These are phyloP conservation scores for Stygiomarasmius scandens DNA, from an alignment of 1,284 basidiomycete species.

Conservation along the genomic window DNA sequence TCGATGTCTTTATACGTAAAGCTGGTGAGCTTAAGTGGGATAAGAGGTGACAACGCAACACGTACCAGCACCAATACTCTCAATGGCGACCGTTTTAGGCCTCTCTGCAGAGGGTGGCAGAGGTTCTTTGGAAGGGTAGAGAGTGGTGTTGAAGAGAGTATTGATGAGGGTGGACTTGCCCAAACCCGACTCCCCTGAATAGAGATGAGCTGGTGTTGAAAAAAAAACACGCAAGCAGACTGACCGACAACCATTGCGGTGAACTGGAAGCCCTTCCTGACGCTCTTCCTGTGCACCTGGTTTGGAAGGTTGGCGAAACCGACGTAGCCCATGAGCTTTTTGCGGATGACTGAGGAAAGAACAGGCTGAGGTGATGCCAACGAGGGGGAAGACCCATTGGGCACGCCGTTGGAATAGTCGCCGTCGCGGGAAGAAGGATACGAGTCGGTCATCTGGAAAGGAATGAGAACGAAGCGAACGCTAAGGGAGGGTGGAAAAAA, in stretches of 20 bases:
- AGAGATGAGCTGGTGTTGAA: slow-evolving; percentile 18
- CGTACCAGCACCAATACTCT: slow-evolving; percentile 94
- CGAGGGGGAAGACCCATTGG: slow-evolving; percentile 66
- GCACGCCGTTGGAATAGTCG: slow-evolving; percentile 60
- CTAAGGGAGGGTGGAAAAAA: slow-evolving; percentile 31
- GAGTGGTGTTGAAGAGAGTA: slow-evolving; percentile 93
- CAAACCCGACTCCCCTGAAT: slow-evolving; percentile 90
- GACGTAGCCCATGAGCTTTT: slow-evolving; percentile 92
- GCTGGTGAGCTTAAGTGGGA: slow-evolving; percentile 26
- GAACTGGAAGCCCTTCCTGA: slow-evolving; percentile 96
- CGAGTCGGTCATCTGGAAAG: slow-evolving; percentile 68
- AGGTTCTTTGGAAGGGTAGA: slow-evolving; percentile 87
- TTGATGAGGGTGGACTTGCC: slow-evolving; percentile 98
- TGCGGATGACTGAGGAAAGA: slow-evolving; percentile 73
- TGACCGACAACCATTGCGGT: slow-evolving; percentile 94
- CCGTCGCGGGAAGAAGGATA: slow-evolving; percentile 68
- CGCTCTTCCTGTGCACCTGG: slow-evolving; percentile 96
- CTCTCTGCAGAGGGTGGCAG: slow-evolving; percentile 84
- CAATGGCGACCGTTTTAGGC: slow-evolving; percentile 91
- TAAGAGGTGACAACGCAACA: slow-evolving; percentile 25
- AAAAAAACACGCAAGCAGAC: slow-evolving; percentile 42
- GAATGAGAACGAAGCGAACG: slow-evolving; percentile 26
- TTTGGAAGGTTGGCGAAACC: slow-evolving; percentile 89
- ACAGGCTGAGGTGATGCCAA: slow-evolving; percentile 44
- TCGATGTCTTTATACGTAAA: slow-evolving; percentile 85